phyloP scores from a whole-genome alignment of 371 early-diverging fungal genomes.

The Apophysomyces trapeziformis region DNA sequence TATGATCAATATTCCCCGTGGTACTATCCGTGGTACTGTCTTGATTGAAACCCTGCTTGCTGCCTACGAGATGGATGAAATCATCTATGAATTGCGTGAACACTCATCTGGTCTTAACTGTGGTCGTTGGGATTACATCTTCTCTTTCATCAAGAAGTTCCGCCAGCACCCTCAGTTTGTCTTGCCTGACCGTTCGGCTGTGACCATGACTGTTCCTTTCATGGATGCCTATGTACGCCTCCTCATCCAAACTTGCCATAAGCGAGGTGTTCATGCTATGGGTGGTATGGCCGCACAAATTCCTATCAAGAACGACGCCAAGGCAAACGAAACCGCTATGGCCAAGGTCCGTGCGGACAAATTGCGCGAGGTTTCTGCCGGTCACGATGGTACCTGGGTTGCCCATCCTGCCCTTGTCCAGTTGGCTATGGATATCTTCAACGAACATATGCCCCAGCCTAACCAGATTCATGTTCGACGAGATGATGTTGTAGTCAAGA shows the following conservation, averaged over 20 bases:
- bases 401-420: conserved; percentile 93
- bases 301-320: conserved; percentile 90
- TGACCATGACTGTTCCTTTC: conserved; percentile 94
- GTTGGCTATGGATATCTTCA: conserved; percentile 81
- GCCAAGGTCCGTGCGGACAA: conserved; percentile 93
- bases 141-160: conserved; percentile 95
- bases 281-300: conserved; percentile 99
- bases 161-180: conserved; percentile 83
- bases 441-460: conserved; percentile 88
- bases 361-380: conserved; percentile 91
- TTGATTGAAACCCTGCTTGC: conserved; percentile 97
- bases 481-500: conserved; percentile 81
- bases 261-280: conserved; percentile 97
- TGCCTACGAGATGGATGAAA: conserved; percentile 98
- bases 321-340: conserved; percentile 90
- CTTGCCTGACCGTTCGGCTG: conserved; percentile 88
- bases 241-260: conserved; percentile 96
- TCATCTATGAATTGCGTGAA: conserved; percentile 95
- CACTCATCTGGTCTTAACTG: conserved; percentile 97
- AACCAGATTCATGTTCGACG: conserved; percentile 88
- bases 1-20: conserved; percentile 84
- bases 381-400: conserved; percentile 88
- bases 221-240: conserved; percentile 93
- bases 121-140: conserved; percentile 98
- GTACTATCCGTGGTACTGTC: conserved; percentile 95